Evolutionary conservation across 768 basidiomycete species (phyloP), one percentile per base, ranked within the genome.

Genomic region (Floccularia luteovirens): DNA sequence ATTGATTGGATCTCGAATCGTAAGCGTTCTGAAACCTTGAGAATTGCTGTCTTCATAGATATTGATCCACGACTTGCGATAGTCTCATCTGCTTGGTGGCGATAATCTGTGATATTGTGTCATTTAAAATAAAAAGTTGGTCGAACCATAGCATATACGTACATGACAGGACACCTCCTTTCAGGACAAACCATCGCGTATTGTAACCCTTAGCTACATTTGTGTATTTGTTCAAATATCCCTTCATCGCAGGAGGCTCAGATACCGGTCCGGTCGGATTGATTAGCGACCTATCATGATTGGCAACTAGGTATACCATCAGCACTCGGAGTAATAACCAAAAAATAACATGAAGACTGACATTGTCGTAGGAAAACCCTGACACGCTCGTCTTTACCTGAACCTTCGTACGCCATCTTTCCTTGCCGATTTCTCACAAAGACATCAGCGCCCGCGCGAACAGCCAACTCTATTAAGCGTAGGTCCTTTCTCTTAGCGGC

Each of bases 121-220:
- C n/a, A n/a, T n/a, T n/a, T n/a, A n/a, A n/a, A n/a, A n/a, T n/a
- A n/a, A n/a, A n/a, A n/a, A n/a, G n/a, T n/a, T n/a, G n/a, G n/a
- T n/a, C n/a, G n/a, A n/a, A n/a, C n/a, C n/a, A n/a, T n/a, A n/a
- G n/a, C n/a, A n/a, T n/a, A n/a, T n/a, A 73, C 85, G 19, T 54
- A 88, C 89, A 91, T 13, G 86, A 89, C n/a, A 93, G 58, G 19
- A 86, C 67, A 0, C 90, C 92, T 39, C 83, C 75, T 51, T 87
- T 82, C 14, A 96, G 72, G 0, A 94, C 89, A 53, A 97, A 94
- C 90, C 91, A 96, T 1, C 92, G 70, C 0, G 86, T 84, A 43
- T 79, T 81, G 55, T 91, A 94, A 0, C 93, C 92, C 49, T 79
- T 82, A 0, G 90, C 89, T 27, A 96, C 87, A 49, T 96, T 97